Conservation (phyloP, 2,329 filamentous ascomycete genomes). For the Neonectria hederae region DNA sequence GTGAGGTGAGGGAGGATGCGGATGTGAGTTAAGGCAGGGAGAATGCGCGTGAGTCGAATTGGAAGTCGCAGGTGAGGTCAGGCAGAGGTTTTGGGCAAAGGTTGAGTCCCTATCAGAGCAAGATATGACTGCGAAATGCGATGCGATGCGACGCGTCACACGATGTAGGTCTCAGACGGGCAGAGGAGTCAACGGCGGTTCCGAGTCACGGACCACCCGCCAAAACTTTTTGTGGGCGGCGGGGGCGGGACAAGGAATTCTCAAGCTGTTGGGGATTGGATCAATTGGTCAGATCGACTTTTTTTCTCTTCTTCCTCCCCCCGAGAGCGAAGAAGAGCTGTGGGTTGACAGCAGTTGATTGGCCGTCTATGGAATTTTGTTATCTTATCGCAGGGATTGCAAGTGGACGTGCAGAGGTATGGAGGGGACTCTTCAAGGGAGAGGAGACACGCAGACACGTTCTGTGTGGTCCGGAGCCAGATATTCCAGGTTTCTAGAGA, state of each 20-base stretch:
- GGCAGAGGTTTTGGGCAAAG: not conserved
- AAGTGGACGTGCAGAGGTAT: not conserved
- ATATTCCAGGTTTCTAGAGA: not conserved
- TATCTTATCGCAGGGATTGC: constrained; percentile 13
- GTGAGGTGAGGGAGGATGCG: not conserved
- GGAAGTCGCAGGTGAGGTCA: not conserved
- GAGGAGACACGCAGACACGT: not conserved
- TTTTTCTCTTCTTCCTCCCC: not conserved
- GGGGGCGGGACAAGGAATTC: constrained; percentile 7
- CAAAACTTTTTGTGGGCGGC: constrained; percentile 14
- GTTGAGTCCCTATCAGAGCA: not conserved
- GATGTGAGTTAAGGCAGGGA: not conserved
- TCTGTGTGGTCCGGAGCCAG: not conserved
- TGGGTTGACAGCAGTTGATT: constrained; percentile 3
- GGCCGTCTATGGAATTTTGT: not conserved
- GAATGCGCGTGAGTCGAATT: constrained; percentile 8
- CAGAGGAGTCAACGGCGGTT: not conserved
- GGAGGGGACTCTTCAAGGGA: not conserved
- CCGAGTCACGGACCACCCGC: constrained; percentile 12
- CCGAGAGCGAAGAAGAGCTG: not conserved
- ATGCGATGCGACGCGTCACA: constrained; percentile 8
- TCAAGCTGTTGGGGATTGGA: constrained; percentile 14
- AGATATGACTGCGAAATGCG: not conserved
- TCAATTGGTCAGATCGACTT: constrained; percentile 8
- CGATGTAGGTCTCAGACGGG: not conserved